phyloP scores from a whole-genome alignment of 495 filamentous ascomycete species.

The Opeltia flavorubescens region DNA sequence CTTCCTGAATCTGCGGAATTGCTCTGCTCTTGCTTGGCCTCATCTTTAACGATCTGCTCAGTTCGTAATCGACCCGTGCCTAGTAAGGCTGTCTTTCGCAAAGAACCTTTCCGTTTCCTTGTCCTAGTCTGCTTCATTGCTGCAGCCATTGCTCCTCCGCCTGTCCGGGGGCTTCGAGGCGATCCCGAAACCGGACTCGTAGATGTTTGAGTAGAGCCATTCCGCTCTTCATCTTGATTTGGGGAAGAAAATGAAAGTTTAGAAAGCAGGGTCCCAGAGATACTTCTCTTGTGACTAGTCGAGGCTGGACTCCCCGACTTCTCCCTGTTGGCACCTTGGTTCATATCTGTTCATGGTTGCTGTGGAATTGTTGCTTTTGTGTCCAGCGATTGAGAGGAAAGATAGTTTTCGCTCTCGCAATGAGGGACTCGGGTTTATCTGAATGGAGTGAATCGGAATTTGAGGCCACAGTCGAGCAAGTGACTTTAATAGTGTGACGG shows the following conservation, averaged over 20 bases:
- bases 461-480: too few relatives aligned
- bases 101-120: constrained; percentile 60
- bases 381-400: neutral
- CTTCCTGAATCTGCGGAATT: neutral
- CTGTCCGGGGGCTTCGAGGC: constrained; percentile 24
- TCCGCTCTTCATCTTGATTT: constrained; percentile 18
- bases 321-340: neutral
- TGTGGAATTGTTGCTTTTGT: neutral
- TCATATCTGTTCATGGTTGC: neutral
- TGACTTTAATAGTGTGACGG: too few relatives aligned
- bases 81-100: constrained; percentile 66
- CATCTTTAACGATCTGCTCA: constrained; percentile 27
- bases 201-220: constrained; percentile 33
- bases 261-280: constrained; percentile 49
- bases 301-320: neutral
- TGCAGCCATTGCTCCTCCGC: constrained; percentile 39
- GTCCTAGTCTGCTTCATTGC: constrained; percentile 51
- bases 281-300: constrained; percentile 44
- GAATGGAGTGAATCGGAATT: too few relatives aligned
- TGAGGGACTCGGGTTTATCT: neutral
- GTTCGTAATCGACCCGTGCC: constrained; percentile 49
- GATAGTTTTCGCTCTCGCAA: too few relatives aligned
- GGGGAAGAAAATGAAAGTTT: constrained; percentile 6
- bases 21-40: constrained; percentile 26
- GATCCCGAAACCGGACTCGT: constrained; percentile 25